phyloP scores from a whole-genome alignment of 371 early-diverging fungal genomes.

The Actinomortierella ambigua region DNA sequence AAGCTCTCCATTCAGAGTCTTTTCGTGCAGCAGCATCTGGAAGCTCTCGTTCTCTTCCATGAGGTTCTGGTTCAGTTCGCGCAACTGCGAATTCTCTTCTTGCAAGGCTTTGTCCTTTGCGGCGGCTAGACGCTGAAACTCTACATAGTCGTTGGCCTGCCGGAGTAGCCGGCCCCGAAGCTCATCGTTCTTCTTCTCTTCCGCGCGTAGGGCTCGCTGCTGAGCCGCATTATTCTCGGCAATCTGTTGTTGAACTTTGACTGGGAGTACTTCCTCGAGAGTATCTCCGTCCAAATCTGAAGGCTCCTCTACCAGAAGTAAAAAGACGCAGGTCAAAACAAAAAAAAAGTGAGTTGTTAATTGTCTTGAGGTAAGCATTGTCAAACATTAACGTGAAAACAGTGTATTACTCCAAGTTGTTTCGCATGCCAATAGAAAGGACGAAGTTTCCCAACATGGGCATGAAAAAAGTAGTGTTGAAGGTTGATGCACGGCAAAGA shows the following conservation, averaged over 20 bases:
- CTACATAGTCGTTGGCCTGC: constrained; percentile 25
- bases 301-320: too few relatives aligned
- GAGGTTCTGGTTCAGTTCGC: constrained; percentile 69
- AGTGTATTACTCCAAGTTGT: too few relatives aligned
- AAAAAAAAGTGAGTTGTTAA: too few relatives aligned
- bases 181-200: constrained; percentile 23
- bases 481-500: too few relatives aligned
- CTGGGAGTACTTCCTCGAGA: constrained; percentile 19
- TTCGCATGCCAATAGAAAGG: too few relatives aligned
- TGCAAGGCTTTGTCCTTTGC: constrained; percentile 49
- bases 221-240: constrained; percentile 38
- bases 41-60: constrained; percentile 88
- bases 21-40: constrained; percentile 81
- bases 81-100: constrained; percentile 63
- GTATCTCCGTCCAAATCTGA: constrained; percentile 7
- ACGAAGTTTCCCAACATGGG: too few relatives aligned
- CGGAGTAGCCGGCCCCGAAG: constrained; percentile 24
- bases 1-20: constrained; percentile 81
- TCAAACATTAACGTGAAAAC: too few relatives aligned
- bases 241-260: constrained; percentile 39
- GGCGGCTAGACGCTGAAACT: constrained; percentile 18
- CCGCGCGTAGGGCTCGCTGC: constrained; percentile 29
- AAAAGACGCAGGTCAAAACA: too few relatives aligned
- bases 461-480: too few relatives aligned
- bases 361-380: too few relatives aligned